Evolutionary conservation across 257 asterid genomes (phyloP), one percentile per base, ranked within the genome.

Genomic region (Datura wrightii): DNA sequence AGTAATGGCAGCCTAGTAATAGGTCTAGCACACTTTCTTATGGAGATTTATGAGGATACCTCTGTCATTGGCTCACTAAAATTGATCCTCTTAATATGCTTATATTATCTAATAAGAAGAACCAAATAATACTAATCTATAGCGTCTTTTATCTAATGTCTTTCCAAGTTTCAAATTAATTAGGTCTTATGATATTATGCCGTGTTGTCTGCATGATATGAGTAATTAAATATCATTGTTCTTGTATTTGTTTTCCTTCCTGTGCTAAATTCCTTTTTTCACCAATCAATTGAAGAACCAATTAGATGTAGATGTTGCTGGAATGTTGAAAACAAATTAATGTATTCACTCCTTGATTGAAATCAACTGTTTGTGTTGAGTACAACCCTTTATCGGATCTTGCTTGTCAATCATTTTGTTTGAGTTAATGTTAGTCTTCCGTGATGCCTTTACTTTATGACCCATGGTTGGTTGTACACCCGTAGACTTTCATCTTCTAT

Each of bases 31-130:
- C 2, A 31, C 42, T 31, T 13, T n/a, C n/a, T 63, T 31, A 5
- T 4, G 42, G 81, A 24, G 81, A 48, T 74, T 74, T 74, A 74
- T 36, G 81, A 48, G 81, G 81, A 24, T 46, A 48, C 16, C 37
- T 5, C 42, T 3, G 24, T 48, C 59, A 24, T 14, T 15, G 44
- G 13, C 81, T 50, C 4, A 19, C 81, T 10, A 74, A 44, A 19
- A 74, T 46, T 19, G 59, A 74, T 74, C 19, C 59, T 5, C 59
- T 24, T 46, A 10, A 46, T 46, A 72, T 46, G 80, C 58, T 19
- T 74, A 74, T 34, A 3, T 24, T 50, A 19, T 52, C 80, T 19
- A 19, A 48, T 24, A 46, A 44, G 56, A 3, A 6, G 56, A 10
- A 46, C 42, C 42, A 5, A 19, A 46, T 48, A 74, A 10, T 71